A percentile compares a stretch with the other conserved stretches of the same genome.
Conservation (phyloP, 768 basidiomycete species). For the Boletus huronensis region DNA sequence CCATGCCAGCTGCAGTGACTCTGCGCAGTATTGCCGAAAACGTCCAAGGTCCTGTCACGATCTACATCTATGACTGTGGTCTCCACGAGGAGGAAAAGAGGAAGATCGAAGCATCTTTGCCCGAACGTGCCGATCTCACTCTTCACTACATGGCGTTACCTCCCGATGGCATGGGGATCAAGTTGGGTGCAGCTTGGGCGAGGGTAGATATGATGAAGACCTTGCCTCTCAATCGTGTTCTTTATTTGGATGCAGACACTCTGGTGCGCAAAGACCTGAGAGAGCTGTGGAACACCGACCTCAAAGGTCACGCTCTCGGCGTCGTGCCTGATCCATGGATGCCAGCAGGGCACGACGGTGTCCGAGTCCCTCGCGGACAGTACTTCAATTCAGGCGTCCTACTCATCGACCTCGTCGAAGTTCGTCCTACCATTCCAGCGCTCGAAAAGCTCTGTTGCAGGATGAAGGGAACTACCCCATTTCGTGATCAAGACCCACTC, state of each 20-base stretch:
- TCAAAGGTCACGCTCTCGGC: neutral
- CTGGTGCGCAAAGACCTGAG: neutral
- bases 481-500: constrained; percentile 47
- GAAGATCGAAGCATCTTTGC: neutral
- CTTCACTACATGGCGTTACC: neutral
- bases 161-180: neutral
- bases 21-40: constrained; percentile 37
- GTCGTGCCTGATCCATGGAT: neutral
- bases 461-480: constrained; percentile 27
- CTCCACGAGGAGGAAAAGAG: neutral
- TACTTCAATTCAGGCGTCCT: no score
- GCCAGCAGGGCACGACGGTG: neutral
- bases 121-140: neutral
- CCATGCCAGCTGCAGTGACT: constrained; percentile 44
- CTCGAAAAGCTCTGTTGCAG: constrained; percentile 23
- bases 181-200: neutral
- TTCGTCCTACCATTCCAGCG: constrained; percentile 24
- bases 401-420: constrained; percentile 17
- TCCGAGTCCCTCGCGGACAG: no score
- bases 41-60: constrained; percentile 37
- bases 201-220: neutral
- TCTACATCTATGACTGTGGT: constrained; percentile 45
- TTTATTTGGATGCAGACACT: neutral
- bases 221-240: neutral
- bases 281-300: neutral